Conservation (phyloP, 2,329 filamentous ascomycete genomes). For the Huntiella abstrusa region DNA sequence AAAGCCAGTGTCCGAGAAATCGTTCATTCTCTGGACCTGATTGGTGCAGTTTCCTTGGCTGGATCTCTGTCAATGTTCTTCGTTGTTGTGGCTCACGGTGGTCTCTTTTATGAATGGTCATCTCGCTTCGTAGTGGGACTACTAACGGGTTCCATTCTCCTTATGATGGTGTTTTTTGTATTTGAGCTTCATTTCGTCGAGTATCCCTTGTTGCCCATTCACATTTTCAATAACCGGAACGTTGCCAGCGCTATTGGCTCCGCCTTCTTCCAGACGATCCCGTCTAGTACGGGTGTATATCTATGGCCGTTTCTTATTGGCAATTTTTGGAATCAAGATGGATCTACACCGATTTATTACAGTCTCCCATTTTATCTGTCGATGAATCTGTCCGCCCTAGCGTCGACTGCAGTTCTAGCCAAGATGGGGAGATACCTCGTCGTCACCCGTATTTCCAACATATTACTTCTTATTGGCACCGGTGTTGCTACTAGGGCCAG, state of each 20-base stretch:
- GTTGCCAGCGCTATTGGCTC: neutral
- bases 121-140: neutral
- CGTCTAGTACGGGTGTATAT: slow-evolving; percentile 2
- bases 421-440: slow-evolving; percentile 1
- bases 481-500: neutral
- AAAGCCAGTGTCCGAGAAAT: slow-evolving; percentile 1
- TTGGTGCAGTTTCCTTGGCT: neutral
- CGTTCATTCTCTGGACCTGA: neutral
- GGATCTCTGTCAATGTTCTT: slow-evolving; percentile 3
- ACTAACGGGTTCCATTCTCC: neutral
- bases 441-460: slow-evolving; percentile 1
- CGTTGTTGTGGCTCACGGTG: neutral
- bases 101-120: neutral
- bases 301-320: neutral
- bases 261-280: slow-evolving; percentile 3
- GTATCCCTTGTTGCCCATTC: slow-evolving; percentile 1
- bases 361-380: neutral
- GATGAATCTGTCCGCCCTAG: slow-evolving; percentile 1
- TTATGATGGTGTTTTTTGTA: neutral
- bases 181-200: neutral
- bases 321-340: neutral
- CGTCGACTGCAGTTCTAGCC: neutral
- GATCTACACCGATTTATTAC: neutral
- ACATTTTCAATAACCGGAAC: slow-evolving; percentile 4
- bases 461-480: neutral